Conservation (phyloP, 2,329 filamentous ascomycete genomes). For the Hirsutella minnesotensis region DNA sequence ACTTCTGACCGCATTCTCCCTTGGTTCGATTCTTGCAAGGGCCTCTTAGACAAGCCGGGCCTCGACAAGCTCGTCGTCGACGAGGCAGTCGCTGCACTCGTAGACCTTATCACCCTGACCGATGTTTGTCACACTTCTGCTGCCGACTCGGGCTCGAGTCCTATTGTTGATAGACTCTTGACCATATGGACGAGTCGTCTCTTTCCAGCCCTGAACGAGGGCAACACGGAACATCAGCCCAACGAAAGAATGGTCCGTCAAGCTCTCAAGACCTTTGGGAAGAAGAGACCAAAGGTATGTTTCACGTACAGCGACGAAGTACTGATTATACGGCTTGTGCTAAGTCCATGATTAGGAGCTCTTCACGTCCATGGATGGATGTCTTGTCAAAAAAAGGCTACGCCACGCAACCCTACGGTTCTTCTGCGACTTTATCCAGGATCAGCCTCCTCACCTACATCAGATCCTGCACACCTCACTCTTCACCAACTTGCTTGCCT, state of each 20-base stretch:
- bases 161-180: slow-evolving; percentile 46
- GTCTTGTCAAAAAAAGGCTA: slow-evolving; percentile 51
- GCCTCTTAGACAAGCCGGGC: slow-evolving; percentile 33
- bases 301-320: too few species aligned
- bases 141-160: slow-evolving; percentile 29
- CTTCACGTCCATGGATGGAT: slow-evolving; percentile 51
- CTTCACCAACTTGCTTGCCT: slow-evolving; percentile 59
- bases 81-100: slow-evolving; percentile 52
- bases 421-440: slow-evolving; percentile 60
- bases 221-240: slow-evolving; percentile 25
- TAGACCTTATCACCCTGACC: slow-evolving; percentile 53
- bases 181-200: slow-evolving; percentile 43
- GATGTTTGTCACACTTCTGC: slow-evolving; percentile 36
- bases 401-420: slow-evolving; percentile 55
- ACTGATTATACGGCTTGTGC: not conserved
- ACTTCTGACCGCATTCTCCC: slow-evolving; percentile 50
- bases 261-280: slow-evolving; percentile 49
- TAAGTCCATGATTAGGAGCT: slow-evolving; percentile 38
- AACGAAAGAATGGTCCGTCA: slow-evolving; percentile 39
- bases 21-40: slow-evolving; percentile 53
- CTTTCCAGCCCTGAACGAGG: slow-evolving; percentile 22
- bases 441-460: slow-evolving; percentile 70
- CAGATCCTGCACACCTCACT: slow-evolving; percentile 60
- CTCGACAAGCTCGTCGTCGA: slow-evolving; percentile 51
- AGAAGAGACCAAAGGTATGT: slow-evolving; percentile 49